Evolutionary conservation across 352 stramenopile species (phyloP), one percentile per base, ranked within the genome.

Genomic region (Globisporangium carolinianum): DNA sequence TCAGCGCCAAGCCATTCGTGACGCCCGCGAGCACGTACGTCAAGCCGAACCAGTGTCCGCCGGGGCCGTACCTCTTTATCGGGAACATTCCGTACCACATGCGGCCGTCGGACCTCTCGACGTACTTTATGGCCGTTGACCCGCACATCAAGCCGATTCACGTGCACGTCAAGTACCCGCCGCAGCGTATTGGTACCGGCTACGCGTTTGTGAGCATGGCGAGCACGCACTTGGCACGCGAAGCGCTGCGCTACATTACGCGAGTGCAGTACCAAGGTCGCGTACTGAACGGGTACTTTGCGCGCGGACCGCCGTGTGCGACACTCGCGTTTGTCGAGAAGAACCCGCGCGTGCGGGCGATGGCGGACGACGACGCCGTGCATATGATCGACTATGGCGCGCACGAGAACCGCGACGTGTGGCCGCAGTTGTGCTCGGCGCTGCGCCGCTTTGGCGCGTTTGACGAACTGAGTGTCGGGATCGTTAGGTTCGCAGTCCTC

Each of bases 151-250:
- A 66, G 50, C 50, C 24, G 10, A 67, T 68, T 38, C 68, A 63
- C 53, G 76, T 92, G 46, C 80, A 90, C 49, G 69, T 89, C 57
- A 87, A 89, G 57, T 65, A 77, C 37, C 68, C 71, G 2, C 61
- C 72, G 14, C 50, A 63, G 17, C 37, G 18, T 43, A 14, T 15
- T 67, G 67, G 5, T 89, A 87, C 53, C 24, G 69, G 67, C 6
- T 92, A 87, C 51, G 80, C 79, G 37, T 92, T 92, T 39, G 76
- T 88, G 47, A 86, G 73, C 47, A 59, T 90, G 39, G 67, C 79
- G 6, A 71, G 78, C 12, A 76, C 73, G 14, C 52, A 78, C n/a
- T 62, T 76, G 47, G 76, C 83, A 5, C 67, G 72, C 6, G 66
- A 86, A 52, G 72, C 73, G 6, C 88, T 92, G 38, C 67, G 67